These are phyloP conservation scores for Venturia pyrina DNA, from an alignment of 2,329 filamentous ascomycete species.

Conservation along the genomic window DNA sequence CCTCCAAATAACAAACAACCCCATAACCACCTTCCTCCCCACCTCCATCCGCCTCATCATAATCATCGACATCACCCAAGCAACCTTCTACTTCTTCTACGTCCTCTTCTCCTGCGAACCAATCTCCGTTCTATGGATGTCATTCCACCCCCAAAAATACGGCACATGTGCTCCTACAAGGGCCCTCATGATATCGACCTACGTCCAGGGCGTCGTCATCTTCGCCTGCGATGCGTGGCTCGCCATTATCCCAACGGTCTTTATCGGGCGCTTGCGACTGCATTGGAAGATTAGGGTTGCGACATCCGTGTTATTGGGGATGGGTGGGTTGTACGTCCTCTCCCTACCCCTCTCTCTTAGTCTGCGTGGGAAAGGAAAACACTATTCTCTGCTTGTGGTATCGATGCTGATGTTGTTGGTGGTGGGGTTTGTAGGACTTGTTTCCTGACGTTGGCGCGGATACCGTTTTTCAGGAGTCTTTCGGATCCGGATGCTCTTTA, in stretches of 20 bases:
- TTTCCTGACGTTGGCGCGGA: neutral
- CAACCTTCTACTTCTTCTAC: conserved; percentile 2
- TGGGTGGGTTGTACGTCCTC: neutral
- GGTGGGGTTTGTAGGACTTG: neutral
- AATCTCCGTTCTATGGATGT: neutral
- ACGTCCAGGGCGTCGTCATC: neutral
- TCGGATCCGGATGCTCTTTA: neutral
- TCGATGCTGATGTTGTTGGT: no score
- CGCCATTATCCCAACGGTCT: neutral
- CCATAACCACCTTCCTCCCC: neutral
- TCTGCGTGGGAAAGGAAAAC: no score
- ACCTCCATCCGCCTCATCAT: neutral
- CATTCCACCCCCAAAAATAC: neutral
- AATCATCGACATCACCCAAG: neutral
- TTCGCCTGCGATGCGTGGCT: neutral
- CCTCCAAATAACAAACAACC: neutral
- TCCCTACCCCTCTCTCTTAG: no score
- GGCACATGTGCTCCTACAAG: neutral
- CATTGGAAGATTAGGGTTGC: neutral
- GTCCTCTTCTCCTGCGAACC: conserved; percentile 2
- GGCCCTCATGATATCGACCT: neutral
- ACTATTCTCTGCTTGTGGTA: no score
- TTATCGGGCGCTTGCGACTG: neutral
- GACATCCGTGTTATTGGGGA: neutral
- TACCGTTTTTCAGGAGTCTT: neutral